Base-by-base conservation (phyloP, 139 green algal genomes). In the Trebouxia sp. region DNA sequence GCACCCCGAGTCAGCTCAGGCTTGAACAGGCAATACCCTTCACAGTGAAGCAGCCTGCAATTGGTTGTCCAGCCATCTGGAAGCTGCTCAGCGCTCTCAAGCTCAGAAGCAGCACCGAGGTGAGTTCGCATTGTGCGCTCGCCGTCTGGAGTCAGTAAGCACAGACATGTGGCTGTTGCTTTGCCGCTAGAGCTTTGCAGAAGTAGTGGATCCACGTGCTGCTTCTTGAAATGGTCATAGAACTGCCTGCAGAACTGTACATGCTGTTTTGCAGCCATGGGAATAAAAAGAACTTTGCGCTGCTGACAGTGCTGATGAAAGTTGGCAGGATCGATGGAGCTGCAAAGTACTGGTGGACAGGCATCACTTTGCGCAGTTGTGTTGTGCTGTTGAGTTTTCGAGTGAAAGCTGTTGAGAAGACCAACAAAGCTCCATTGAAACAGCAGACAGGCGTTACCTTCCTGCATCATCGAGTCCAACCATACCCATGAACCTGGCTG, bases 51-150 rank as follows among this genome's bases (percentile, higher is more conserved):
- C 53, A 93, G 84, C 17, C 39, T 2, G 28, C 69, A 72, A 6
- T 42, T 76, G 0, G 70, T 56, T 7, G 30, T 37, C 88, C 90
- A 91, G 0, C 74, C 83, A 0, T 14, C 5, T 1, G 86, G 79
- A 41, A 95, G 76, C 83, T 89, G 82, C 10, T 47, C 55, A 0
- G 62, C 69, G 20, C 26, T 66, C 41, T 38, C 72, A 30, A 96
- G 88, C 76, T 94, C 85, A 65, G 83, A 30, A 1, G 93, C 88
- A 3, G 94, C 94, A 3, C 91, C 90, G 32, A 98, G 90, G 78
- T 85, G 92, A 5, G 94, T 98, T 37, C 93, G 92, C 94, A 98
- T 98, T 2, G 94, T 98, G 76, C 94, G 92, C 86, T 98, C 91
- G 26, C 94, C 94, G 65, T 95, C 91, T 26, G 90, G 89, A 0